Percentiles rank a stretch among this genome's conserved stretches.
phyloP scores from a whole-genome alignment of 139 green algal genomes.

The Diplosphaera chodatii region DNA sequence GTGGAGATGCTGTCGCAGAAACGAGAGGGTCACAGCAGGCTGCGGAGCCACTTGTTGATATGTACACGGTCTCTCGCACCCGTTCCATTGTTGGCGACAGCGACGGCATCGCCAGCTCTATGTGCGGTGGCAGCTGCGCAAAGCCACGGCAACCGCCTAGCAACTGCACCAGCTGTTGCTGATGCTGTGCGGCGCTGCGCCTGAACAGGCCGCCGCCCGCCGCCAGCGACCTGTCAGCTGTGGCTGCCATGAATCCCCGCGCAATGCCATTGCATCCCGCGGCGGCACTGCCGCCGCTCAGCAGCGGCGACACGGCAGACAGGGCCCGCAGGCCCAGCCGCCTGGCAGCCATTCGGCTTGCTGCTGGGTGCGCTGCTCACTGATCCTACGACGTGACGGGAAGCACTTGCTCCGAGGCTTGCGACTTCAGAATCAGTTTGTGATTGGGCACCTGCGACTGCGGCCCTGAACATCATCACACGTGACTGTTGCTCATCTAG shows the following conservation, averaged over 20 bases:
- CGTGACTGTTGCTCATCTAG: too few relatives aligned
- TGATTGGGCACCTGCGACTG: too few relatives aligned
- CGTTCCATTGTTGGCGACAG: conserved; percentile 91
- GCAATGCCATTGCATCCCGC: not conserved
- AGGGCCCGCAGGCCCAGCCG: not conserved
- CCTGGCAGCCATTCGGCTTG: not conserved
- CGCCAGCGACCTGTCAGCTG: too few relatives aligned
- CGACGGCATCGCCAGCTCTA: conserved; percentile 79
- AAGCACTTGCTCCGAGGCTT: too few relatives aligned
- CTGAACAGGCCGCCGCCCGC: conserved; percentile 18
- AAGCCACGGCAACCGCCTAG: conserved; percentile 5
- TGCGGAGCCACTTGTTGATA: too few relatives aligned
- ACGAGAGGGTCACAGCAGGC: too few relatives aligned
- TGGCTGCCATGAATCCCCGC: not conserved
- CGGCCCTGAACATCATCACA: too few relatives aligned
- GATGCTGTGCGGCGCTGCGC: conserved; percentile 20
- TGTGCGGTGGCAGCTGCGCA: conserved; percentile 34
- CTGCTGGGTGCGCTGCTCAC: too few relatives aligned
- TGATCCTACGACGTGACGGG: too few relatives aligned
- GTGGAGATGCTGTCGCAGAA: too few relatives aligned
- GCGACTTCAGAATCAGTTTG: too few relatives aligned
- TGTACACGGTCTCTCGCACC: not conserved
- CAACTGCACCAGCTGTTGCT: not conserved
- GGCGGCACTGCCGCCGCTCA: not conserved
- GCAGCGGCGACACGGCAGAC: not conserved